phyloP scores from a whole-genome alignment of 2,329 filamentous ascomycete species.

The Mycocentrospora acerina region DNA sequence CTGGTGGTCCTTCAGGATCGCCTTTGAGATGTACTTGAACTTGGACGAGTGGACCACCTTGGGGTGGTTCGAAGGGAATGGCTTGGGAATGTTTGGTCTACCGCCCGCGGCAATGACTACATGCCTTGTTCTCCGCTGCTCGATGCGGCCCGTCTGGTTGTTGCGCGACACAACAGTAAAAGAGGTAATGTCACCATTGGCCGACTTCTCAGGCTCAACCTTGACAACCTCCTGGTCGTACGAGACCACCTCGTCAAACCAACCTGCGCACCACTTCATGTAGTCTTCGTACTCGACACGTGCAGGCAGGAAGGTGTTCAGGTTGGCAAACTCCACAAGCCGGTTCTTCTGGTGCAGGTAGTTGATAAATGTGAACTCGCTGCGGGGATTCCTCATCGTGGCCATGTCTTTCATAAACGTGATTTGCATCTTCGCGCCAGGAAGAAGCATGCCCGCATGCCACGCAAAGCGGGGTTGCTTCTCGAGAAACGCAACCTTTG shows the following conservation, averaged over 20 bases:
- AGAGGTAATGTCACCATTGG: slow-evolving; percentile 57
- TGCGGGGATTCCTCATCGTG: slow-evolving; percentile 81
- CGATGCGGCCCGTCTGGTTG: slow-evolving; percentile 56
- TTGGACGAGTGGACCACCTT: slow-evolving; percentile 86
- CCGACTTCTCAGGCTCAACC: slow-evolving; percentile 62
- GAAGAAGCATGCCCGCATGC: slow-evolving; percentile 94
- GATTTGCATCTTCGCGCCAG: slow-evolving; percentile 95
- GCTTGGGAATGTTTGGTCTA: slow-evolving; percentile 68
- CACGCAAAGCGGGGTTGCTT: slow-evolving; percentile 81
- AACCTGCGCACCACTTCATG: slow-evolving; percentile 84
- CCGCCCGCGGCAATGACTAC: slow-evolving; percentile 72
- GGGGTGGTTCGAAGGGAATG: slow-evolving; percentile 68
- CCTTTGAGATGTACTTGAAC: slow-evolving; percentile 67
- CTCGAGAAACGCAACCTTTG: slow-evolving; percentile 85
- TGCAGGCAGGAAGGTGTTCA: slow-evolving; percentile 83
- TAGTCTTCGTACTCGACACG: slow-evolving; percentile 94
- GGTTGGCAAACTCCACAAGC: slow-evolving; percentile 88
- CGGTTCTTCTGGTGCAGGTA: slow-evolving; percentile 81
- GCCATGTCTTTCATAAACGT: slow-evolving; percentile 96
- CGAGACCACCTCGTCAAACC: slow-evolving; percentile 71
- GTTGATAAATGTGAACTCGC: slow-evolving; percentile 92
- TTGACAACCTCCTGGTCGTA: slow-evolving; percentile 78
- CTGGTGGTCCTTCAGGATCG: slow-evolving; percentile 59
- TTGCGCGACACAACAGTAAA: slow-evolving; percentile 71
- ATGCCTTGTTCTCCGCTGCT: slow-evolving; percentile 61